Base-by-base conservation (phyloP, 2,329 filamentous ascomycete species). In the Xylariaceae sp. region DNA sequence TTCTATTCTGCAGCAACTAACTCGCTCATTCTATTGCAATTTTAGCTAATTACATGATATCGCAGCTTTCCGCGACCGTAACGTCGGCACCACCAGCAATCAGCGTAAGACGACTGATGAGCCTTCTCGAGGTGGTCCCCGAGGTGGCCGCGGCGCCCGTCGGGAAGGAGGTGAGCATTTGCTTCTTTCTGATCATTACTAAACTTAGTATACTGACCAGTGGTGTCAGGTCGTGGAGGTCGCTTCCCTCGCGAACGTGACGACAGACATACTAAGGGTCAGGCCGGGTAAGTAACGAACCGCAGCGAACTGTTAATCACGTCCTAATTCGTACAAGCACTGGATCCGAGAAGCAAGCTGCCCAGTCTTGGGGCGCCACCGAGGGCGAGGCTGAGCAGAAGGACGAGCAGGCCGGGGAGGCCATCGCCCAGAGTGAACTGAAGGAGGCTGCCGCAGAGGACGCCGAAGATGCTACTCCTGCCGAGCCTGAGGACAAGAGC, bases 361-460 rank as follows among this genome's bases (percentile, higher is more conserved):
- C 84, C 67, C 88, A 92, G 72, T 87, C 89, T 63, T 97, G 92
- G 90, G 94, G 92, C 64, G 85, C 82, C 66, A 80, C 81, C 62
- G 87, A 89, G 67, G 94, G 90, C 65, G 77, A 85, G 56, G 87
- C 87, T 67, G 90, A 95, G 75, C 84, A 87, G 75, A 87, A 87
- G 67, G 94, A 97, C 65, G 94, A 97, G 81, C 83, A 89, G 74
- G 90, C 87, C 62, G 94, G 87, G 63, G 90, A 95, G 71, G 86
- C 83, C 63, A 95, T 96, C 62, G 94, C 94, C 61, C 81, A 89
- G 74, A 76, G 79, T 58, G 92, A 97, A 68, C 81, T 89, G 75
- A 90, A 87, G 75, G 87, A 90, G 54, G 79, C 75, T 47, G 67
- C 72, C 45, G 71, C 69, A 39, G 80, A 77, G 61, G 81, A 67